Evolutionary conservation across 1,284 basidiomycete species (phyloP).

Genomic region (Trichosporon sp.): DNA sequence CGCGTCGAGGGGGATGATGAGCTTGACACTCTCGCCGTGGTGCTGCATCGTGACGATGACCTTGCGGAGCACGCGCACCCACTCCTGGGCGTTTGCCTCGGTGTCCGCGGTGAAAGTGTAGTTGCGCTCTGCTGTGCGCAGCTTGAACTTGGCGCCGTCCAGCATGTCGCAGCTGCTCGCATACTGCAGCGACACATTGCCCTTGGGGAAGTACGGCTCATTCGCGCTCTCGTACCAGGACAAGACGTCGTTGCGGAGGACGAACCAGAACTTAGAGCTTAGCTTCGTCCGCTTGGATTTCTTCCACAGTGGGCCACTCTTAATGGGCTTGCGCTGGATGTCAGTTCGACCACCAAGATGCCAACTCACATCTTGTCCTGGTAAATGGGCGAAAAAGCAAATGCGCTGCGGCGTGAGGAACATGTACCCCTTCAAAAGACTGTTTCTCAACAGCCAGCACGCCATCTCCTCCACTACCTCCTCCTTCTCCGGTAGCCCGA

Average conservation of each 20-base stretch:
- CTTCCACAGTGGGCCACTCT: slow-evolving; percentile 77
- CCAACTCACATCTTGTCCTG: slow-evolving; percentile 64
- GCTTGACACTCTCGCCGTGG: slow-evolving; percentile 89
- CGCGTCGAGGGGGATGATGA: slow-evolving; percentile 86
- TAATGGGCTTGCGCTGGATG: slow-evolving; percentile 70
- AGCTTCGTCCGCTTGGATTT: slow-evolving; percentile 78
- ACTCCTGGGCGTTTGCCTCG: slow-evolving; percentile 72
- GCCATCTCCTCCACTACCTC: slow-evolving; percentile 85
- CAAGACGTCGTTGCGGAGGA: slow-evolving; percentile 84
- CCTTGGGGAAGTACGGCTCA: slow-evolving; percentile 96
- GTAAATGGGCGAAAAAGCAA: slow-evolving; percentile 96
- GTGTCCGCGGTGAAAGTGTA: slow-evolving; percentile 72
- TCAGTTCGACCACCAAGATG: not conserved
- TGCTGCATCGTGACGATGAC: slow-evolving; percentile 90
- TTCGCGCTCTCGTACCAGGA: slow-evolving; percentile 85
- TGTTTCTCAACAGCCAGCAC: slow-evolving; percentile 78
- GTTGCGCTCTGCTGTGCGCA: slow-evolving; percentile 72
- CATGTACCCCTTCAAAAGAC: slow-evolving; percentile 93
- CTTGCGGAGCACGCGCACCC: slow-evolving; percentile 87
- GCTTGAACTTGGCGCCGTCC: slow-evolving; percentile 65
- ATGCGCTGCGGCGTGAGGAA: slow-evolving; percentile 86
- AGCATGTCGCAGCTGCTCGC: slow-evolving; percentile 76
- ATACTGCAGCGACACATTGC: slow-evolving; percentile 88
- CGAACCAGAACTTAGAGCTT: slow-evolving; percentile 88
- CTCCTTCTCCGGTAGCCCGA: slow-evolving; percentile 67